Evolutionary conservation across 495 filamentous ascomycete genomes (phyloP).

Genomic region (Alectoria sarmentosa): DNA sequence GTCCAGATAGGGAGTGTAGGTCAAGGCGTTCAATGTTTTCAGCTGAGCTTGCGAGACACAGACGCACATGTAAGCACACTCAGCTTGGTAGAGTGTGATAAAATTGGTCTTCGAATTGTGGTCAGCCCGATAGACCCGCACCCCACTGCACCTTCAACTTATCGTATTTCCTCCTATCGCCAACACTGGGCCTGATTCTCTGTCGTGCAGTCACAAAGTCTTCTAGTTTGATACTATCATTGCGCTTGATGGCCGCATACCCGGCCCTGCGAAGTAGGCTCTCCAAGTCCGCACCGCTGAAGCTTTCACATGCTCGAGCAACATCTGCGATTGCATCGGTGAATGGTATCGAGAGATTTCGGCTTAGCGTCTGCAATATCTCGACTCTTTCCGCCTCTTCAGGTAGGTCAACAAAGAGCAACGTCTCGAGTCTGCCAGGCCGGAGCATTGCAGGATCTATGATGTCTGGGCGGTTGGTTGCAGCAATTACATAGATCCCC

Average conservation of each 20-base stretch:
- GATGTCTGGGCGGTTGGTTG: conserved; percentile 92
- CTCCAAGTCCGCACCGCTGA: conserved; percentile 83
- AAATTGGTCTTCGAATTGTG: neutral
- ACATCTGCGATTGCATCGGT: conserved; percentile 44
- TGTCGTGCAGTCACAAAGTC: conserved; percentile 73
- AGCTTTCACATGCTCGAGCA: conserved; percentile 72
- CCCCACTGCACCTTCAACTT: conserved; percentile 47
- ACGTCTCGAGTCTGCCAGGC: conserved; percentile 81
- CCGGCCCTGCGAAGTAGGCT: conserved; percentile 71
- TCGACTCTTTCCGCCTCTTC: conserved; percentile 70
- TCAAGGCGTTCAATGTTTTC: neutral
- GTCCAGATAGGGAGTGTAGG: neutral
- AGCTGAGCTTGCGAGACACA: neutral
- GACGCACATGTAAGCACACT: neutral
- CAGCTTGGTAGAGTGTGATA: neutral
- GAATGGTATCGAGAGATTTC: conserved; percentile 48
- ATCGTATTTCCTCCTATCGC: conserved; percentile 64
- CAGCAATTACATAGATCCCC: conserved; percentile 92
- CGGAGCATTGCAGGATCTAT: conserved; percentile 95
- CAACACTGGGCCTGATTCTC: conserved; percentile 75
- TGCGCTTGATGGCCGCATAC: conserved; percentile 63
- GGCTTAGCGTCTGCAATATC: conserved; percentile 71
- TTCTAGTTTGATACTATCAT: conserved; percentile 50
- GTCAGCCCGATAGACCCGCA: conserved; percentile 22
- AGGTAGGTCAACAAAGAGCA: conserved; percentile 86